These are phyloP conservation scores for Rhizopogon vulgaris DNA, from an alignment of 768 basidiomycete species.

Conservation along the genomic window DNA sequence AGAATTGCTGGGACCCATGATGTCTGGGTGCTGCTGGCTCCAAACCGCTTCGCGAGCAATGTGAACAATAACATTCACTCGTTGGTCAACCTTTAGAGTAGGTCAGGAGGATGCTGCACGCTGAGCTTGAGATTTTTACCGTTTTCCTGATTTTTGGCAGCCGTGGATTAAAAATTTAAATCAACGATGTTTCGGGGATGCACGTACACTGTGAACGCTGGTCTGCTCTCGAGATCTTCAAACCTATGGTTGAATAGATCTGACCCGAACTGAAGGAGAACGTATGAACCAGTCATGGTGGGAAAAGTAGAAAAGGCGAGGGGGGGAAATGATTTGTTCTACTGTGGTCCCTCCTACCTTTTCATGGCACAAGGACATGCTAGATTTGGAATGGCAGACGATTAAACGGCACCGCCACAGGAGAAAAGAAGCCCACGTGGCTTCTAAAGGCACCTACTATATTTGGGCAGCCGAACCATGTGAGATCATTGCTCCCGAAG, in stretches of 20 bases:
- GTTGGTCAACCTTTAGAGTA: conserved; percentile 40
- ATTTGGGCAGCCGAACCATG: too few species aligned
- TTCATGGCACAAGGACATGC: conserved; percentile 34
- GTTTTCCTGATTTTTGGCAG: conserved; percentile 11
- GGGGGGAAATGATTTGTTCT: conserved; percentile 7
- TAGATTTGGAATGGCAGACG: conserved; percentile 30
- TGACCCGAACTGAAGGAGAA: conserved; percentile 59
- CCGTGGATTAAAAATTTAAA: conserved; percentile 5
- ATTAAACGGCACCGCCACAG: conserved; percentile 24
- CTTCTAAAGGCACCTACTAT: too few species aligned
- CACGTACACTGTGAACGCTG: conserved; percentile 66
- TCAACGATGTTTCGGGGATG: not conserved
- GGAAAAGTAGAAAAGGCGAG: conserved; percentile 13
- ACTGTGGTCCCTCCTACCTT: conserved; percentile 21
- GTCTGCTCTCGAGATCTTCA: conserved; percentile 56
- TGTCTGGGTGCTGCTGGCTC: conserved; percentile 59
- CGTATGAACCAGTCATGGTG: conserved; percentile 34
- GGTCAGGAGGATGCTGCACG: not conserved
- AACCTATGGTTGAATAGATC: conserved; percentile 57
- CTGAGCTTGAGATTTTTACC: conserved; percentile 6
- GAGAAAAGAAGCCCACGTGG: conserved; percentile 19
- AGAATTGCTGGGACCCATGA: conserved; percentile 78
- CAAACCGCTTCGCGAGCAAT: conserved; percentile 60
- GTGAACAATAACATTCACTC: conserved; percentile 57
- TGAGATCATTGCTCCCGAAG: too few species aligned